Evolutionary conservation across 345 rosid genomes (phyloP), one percentile per base, ranked within the genome.

Genomic region (Melastoma malabathricum): DNA sequence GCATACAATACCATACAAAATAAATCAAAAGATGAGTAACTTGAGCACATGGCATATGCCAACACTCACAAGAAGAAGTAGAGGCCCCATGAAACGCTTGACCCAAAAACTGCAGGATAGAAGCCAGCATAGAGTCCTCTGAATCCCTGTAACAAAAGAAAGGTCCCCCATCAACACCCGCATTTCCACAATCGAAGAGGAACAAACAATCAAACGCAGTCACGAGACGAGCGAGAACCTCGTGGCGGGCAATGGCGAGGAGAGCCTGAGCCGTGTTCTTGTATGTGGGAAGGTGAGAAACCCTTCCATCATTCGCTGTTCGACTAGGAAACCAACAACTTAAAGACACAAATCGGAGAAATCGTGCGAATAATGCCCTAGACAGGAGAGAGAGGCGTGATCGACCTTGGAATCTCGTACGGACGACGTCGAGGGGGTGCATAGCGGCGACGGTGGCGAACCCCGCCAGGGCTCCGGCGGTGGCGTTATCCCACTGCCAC

Each of bases 381-480:
- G 9, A 12, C 10, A 17, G 10, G 18, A 44, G 29, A 22, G 17
- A 41, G 54, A 43, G 18, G 48, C 13, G 34, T 45, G 7, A 44
- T 14, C 10, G 39, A 87, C 98, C 98, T 82, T 84, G 96, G 60
- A 92, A 92, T 46, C 96, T 75, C 9, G 96, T 84, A 18, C 95
- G 93, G 41, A 87, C 96, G 48, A 92, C 87, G 67, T 92, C 98
- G 7, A 92, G 87, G 13, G 98, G 94, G 47, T 92, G 87, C 83
- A 75, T 59, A 38, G 78, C 66, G 14, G 96, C 73, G 18, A 86
- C 93, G 8, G 98, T 90, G 59, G 85, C 78, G 69, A 90, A 84
- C 18, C 98, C 98, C 1, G 98, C 92, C 15, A 77, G 56, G 60
- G 83, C 89, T 13, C 98, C 95, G 39, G 98, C 96, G 15, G 74